These are phyloP conservation scores for Datura wrightii DNA, from an alignment of 257 asterid genomes.

Conservation along the genomic window DNA sequence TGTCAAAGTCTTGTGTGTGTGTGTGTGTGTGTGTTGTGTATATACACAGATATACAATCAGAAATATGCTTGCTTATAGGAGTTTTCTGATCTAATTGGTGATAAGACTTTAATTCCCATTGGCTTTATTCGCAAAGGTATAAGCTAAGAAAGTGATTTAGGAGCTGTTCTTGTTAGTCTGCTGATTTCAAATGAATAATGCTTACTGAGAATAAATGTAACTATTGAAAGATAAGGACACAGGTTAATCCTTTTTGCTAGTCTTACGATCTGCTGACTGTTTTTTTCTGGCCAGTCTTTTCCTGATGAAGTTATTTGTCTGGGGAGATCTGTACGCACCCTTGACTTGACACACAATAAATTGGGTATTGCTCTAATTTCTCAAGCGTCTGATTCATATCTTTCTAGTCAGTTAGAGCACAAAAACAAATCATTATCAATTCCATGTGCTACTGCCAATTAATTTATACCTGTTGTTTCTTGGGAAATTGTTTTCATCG, in stretches of 20 bases:
- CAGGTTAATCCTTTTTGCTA: not conserved
- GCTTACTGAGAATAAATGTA: constrained; percentile 15
- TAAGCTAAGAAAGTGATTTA: not conserved
- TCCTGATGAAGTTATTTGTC: constrained; percentile 82
- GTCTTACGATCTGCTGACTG: constrained; percentile 5
- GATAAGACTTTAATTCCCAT: no score
- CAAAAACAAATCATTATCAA: constrained; percentile 1
- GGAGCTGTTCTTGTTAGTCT: not conserved
- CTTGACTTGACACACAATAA: constrained; percentile 87
- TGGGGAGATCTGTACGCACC: constrained; percentile 84
- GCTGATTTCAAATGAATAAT: not conserved
- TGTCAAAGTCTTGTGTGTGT: not conserved
- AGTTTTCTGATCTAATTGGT: no score
- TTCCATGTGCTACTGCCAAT: not conserved
- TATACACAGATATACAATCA: not conserved
- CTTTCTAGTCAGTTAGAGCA: not conserved
- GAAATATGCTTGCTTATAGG: not conserved
- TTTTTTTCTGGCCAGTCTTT: constrained; percentile 60
- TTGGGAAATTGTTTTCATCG: constrained; percentile 1
- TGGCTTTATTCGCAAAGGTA: not conserved
- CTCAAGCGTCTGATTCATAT: not conserved
- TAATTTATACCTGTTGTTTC: not conserved
- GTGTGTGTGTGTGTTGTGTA: not conserved
- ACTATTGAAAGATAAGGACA: not conserved
- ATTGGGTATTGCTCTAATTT: constrained; percentile 55